Percentiles rank a stretch among this genome's conserved stretches.
phyloP scores from a whole-genome alignment of 2,329 filamentous ascomycete species.

The Fusarium circinatum region DNA sequence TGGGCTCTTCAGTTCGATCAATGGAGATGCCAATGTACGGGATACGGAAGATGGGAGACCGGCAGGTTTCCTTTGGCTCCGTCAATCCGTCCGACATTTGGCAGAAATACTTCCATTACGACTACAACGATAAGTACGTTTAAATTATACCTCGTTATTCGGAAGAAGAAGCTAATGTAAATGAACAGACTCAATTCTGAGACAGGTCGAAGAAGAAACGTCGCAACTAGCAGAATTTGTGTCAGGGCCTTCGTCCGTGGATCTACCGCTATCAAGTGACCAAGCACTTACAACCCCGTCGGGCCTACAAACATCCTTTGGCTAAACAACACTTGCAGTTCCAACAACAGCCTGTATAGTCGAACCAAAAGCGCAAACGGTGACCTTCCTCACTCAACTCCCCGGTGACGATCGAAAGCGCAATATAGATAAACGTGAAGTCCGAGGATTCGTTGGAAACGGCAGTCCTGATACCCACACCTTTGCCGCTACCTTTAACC shows the following conservation, averaged over 20 bases:
- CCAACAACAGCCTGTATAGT: fast-evolving
- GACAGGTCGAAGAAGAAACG: neutral
- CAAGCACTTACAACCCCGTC: fast-evolving
- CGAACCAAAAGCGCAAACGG: fast-evolving
- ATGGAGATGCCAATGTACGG: neutral
- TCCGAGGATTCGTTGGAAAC: neutral
- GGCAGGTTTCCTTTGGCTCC: neutral
- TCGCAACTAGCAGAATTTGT: fast-evolving
- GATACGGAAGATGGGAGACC: neutral
- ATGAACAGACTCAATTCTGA: fast-evolving
- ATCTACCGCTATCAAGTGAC: neutral
- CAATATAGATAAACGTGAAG: neutral
- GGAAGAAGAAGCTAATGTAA: fast-evolving
- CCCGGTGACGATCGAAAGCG: neutral
- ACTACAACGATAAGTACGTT: fast-evolving
- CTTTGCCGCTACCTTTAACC: fast-evolving
- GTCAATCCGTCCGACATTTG: fast-evolving
- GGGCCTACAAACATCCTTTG: neutral
- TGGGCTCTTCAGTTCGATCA: fast-evolving
- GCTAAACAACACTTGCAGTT: neutral
- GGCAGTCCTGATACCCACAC: neutral
- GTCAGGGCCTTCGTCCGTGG: fast-evolving
- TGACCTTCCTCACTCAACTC: neutral
- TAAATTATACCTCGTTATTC: fast-evolving
- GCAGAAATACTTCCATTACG: neutral